A percentile compares a stretch with the other conserved stretches of the same genome.
These are phyloP conservation scores for Uronychia setigera DNA, from an alignment of 73 alveolate species.

Conservation along the genomic window DNA sequence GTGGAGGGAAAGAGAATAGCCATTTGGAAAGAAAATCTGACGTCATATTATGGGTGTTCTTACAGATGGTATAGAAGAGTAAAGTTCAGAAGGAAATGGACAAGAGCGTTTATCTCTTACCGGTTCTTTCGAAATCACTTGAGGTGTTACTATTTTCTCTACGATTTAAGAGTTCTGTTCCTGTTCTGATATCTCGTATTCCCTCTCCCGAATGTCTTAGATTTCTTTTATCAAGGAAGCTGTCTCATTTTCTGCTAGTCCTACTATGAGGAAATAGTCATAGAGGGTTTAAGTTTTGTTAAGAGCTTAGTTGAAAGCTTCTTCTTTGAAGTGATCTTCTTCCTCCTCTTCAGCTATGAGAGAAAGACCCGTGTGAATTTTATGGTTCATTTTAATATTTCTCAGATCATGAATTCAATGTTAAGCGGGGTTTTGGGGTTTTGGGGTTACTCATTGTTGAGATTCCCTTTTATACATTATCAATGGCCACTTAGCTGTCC, in stretches of 20 bases:
- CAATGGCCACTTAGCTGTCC: no score
- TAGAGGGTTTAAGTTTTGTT: not conserved
- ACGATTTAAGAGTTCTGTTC: not conserved
- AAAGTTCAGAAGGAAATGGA: not conserved
- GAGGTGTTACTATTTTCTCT: not conserved
- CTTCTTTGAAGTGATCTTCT: no score
- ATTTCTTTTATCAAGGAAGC: not conserved
- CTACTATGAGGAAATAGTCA: not conserved
- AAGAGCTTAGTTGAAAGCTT: not conserved
- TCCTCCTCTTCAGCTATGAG: no score
- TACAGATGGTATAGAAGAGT: not conserved
- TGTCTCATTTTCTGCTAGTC: not conserved
- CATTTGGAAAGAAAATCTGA: not conserved
- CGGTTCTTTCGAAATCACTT: not conserved
- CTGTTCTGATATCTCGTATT: not conserved
- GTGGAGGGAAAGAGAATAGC: not conserved
- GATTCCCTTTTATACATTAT: no score
- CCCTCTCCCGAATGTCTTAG: not conserved
- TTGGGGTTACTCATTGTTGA: no score
- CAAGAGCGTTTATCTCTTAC: not conserved
- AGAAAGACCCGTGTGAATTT: no score
- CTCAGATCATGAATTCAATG: no score
- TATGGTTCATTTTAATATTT: no score
- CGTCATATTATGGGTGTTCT: not conserved
- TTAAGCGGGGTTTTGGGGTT: no score